Percentiles rank a stretch among this genome's conserved stretches.
Conservation (phyloP, 2,329 filamentous ascomycete species). For the Ustulina deusta region DNA sequence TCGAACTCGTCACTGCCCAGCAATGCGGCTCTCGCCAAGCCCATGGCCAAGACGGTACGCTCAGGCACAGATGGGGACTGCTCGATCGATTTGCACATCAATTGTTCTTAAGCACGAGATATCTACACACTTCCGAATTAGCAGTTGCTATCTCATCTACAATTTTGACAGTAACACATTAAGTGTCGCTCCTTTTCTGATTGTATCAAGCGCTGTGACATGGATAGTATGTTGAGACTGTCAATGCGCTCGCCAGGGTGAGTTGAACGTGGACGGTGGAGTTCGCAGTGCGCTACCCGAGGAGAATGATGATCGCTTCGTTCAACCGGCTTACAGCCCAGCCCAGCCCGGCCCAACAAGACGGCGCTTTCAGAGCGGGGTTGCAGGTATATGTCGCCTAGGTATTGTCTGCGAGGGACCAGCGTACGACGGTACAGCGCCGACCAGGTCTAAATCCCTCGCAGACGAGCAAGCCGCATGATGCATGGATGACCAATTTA, state of each 20-base stretch:
- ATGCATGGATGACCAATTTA: constrained; percentile 25
- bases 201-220: background rate
- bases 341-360: constrained; percentile 18
- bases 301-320: background rate
- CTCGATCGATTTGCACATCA: constrained; percentile 27
- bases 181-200: background rate
- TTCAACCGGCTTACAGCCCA: constrained; percentile 26
- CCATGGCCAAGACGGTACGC: constrained; percentile 36
- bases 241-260: background rate
- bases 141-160: background rate
- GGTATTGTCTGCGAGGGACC: constrained; percentile 24
- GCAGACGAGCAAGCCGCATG: constrained; percentile 25
- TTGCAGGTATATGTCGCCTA: constrained; percentile 15
- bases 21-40: constrained; percentile 40
- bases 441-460: constrained; percentile 33
- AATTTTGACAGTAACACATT: background rate
- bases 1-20: constrained; percentile 32
- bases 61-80: constrained; percentile 34
- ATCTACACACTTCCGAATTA: background rate
- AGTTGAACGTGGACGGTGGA: background rate
- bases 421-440: constrained; percentile 3
- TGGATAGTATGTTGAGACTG: background rate
- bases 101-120: background rate
- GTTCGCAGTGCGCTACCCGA: constrained; percentile 10
- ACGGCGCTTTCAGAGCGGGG: constrained; percentile 7